phyloP scores from a whole-genome alignment of 2,329 filamentous ascomycete genomes.

The Epicoccum sorghinum region DNA sequence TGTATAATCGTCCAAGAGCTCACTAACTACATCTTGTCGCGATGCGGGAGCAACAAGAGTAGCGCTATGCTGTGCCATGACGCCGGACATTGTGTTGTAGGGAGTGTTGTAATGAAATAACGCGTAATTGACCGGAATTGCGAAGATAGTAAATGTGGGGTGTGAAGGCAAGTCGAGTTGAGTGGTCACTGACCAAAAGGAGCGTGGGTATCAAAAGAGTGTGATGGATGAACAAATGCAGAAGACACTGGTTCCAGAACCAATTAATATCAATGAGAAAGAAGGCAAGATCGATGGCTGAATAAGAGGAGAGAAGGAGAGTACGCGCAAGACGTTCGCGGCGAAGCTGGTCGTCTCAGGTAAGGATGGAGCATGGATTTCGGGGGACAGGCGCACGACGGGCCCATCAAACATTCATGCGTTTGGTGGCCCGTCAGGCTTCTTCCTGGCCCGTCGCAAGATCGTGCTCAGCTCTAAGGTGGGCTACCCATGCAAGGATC shows the following conservation, averaged over 20 bases:
- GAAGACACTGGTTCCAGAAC: slow-evolving; percentile 28
- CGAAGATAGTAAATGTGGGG: slow-evolving; percentile 13
- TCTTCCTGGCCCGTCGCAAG: slow-evolving; percentile 37
- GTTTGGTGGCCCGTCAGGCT: slow-evolving; percentile 42
- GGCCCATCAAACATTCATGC: slow-evolving; percentile 45
- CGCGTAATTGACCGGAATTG: neutral
- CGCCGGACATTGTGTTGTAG: slow-evolving; percentile 30
- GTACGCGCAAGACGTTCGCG: slow-evolving; percentile 27
- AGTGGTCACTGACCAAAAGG: slow-evolving; percentile 19
- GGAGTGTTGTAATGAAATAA: neutral
- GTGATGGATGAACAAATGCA: slow-evolving; percentile 27
- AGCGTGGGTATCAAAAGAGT: slow-evolving; percentile 17
- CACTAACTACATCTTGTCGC: slow-evolving; percentile 48
- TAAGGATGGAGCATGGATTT: slow-evolving; percentile 38
- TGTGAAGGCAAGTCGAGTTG: neutral
- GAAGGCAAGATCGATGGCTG: slow-evolving; percentile 14
- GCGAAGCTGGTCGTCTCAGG: slow-evolving; percentile 42
- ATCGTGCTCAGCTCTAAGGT: slow-evolving; percentile 18
- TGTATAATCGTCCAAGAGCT: slow-evolving; percentile 47
- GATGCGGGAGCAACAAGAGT: slow-evolving; percentile 34
- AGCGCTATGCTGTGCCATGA: slow-evolving; percentile 33
- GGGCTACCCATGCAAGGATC: slow-evolving; percentile 30
- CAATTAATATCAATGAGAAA: slow-evolving; percentile 28
- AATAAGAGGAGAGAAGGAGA: slow-evolving; percentile 28
- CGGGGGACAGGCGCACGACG: slow-evolving; percentile 31